Percentiles rank a stretch among this genome's conserved stretches.
Conservation (phyloP, 2,329 filamentous ascomycete species). For the Xylaria sp. region DNA sequence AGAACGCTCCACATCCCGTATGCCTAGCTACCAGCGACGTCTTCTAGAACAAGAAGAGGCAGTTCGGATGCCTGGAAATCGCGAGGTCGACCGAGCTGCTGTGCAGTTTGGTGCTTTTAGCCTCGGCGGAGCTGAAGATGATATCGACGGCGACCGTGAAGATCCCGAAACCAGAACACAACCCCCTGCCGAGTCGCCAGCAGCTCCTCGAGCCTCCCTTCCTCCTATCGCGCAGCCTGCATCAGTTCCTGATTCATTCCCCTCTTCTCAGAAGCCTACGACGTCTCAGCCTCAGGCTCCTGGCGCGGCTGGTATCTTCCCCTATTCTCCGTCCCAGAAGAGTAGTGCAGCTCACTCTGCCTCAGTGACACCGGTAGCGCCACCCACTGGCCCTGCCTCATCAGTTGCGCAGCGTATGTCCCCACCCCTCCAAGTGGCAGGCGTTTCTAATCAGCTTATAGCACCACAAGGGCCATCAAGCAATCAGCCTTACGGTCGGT, state of each 20-base stretch:
- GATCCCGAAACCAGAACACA: constrained; percentile 94
- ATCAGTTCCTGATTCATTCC: constrained; percentile 65
- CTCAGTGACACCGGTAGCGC: constrained; percentile 47
- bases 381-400: constrained; percentile 46
- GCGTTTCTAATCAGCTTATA: constrained; percentile 52
- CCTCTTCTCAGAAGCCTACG: constrained; percentile 63
- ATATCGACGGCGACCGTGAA: constrained; percentile 94
- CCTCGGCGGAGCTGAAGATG: constrained; percentile 83
- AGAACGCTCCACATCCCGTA: constrained; percentile 70
- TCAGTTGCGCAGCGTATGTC: constrained; percentile 47
- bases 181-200: constrained; percentile 91
- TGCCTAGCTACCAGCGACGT: constrained; percentile 84
- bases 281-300: constrained; percentile 56
- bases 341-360: constrained; percentile 39
- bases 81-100: constrained; percentile 89
- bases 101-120: constrained; percentile 98
- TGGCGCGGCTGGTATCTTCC: constrained; percentile 48
- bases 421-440: constrained; percentile 45
- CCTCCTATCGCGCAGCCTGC: constrained; percentile 74
- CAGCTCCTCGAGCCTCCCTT: constrained; percentile 82
- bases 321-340: constrained; percentile 23
- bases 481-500: constrained; percentile 76
- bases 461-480: constrained; percentile 66
- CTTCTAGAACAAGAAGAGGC: constrained; percentile 96
- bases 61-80: constrained; percentile 97